phyloP scores from a whole-genome alignment of 2,329 filamentous ascomycete genomes.

The Ceratocystis huliohia region DNA sequence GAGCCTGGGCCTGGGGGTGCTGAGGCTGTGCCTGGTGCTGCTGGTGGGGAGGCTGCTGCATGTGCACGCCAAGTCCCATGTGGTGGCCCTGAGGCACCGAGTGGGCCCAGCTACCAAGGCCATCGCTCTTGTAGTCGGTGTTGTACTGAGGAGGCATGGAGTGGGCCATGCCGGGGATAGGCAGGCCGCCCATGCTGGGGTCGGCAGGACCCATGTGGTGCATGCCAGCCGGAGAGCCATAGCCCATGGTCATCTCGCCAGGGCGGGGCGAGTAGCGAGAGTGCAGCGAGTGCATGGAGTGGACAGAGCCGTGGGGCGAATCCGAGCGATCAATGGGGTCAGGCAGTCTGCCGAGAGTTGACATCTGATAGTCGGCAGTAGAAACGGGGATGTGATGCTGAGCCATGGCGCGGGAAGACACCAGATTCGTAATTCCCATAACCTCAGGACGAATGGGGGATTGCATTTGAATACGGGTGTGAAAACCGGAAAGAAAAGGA shows the following conservation, averaged over 20 bases:
- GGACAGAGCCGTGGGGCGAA: constrained; percentile 48
- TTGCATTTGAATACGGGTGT: constrained; percentile 20
- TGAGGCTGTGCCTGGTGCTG: constrained; percentile 24
- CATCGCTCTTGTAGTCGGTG: constrained; percentile 20
- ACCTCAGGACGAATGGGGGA: constrained; percentile 22
- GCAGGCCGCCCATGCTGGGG: constrained; percentile 32
- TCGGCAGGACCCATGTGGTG: constrained; percentile 31
- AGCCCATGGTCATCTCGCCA: constrained; percentile 27
- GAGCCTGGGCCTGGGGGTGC: background rate
- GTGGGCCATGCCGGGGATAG: constrained; percentile 26
- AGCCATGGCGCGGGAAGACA: constrained; percentile 22
- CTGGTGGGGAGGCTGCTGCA: constrained; percentile 27
- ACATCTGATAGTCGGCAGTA: constrained; percentile 25
- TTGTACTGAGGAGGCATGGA: constrained; percentile 20
- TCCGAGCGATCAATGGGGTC: constrained; percentile 40
- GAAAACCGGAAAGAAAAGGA: background rate
- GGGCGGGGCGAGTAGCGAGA: constrained; percentile 36
- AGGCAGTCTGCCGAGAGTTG: constrained; percentile 23
- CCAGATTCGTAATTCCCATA: constrained; percentile 23
- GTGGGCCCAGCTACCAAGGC: constrained; percentile 18
- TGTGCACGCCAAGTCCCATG: constrained; percentile 26
- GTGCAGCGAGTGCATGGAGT: constrained; percentile 46
- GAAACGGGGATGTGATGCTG: constrained; percentile 23
- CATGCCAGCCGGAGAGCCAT: constrained; percentile 43
- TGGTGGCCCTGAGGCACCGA: constrained; percentile 11